Conservation (phyloP, 768 basidiomycete species). For the Naganishia antarctica region DNA sequence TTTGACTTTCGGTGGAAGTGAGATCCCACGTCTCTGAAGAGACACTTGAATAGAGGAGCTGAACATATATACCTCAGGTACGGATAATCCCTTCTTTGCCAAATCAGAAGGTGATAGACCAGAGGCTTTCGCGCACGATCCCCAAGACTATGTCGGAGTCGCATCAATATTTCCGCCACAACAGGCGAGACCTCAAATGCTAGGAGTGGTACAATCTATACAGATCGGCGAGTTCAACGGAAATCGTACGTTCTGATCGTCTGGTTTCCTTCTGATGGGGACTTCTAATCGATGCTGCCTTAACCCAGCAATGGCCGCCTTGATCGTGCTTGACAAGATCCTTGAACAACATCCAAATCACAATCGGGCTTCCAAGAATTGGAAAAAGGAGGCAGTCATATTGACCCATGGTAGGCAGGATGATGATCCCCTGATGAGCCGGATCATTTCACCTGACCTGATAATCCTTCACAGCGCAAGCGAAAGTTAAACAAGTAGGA, state of each 20-base stretch:
- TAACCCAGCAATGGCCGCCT: slow-evolving; percentile 66
- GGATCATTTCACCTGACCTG: no score
- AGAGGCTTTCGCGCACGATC: slow-evolving; percentile 42
- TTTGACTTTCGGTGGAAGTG: slow-evolving; percentile 77
- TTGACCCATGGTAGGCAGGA: slow-evolving; percentile 77
- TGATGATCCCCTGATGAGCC: slow-evolving; percentile 48
- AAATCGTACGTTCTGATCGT: slow-evolving; percentile 40
- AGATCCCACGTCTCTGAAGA: no score
- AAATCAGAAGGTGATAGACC: slow-evolving; percentile 31
- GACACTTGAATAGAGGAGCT: no score
- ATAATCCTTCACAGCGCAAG: slow-evolving; percentile 29
- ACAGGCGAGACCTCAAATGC: slow-evolving; percentile 44
- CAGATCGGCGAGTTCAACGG: slow-evolving; percentile 41
- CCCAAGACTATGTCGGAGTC: slow-evolving; percentile 35
- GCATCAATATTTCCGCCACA: slow-evolving; percentile 44
- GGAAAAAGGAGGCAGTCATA: slow-evolving; percentile 77
- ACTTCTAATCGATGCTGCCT: slow-evolving; percentile 1
- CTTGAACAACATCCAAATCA: slow-evolving; percentile 62
- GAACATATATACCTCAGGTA: no score
- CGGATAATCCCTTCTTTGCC: slow-evolving; percentile 45
- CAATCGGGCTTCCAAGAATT: slow-evolving; percentile 59
- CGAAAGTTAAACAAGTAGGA: slow-evolving; percentile 41
- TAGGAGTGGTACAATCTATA: slow-evolving; percentile 43
- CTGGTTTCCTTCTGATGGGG: neutral
- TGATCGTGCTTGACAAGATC: slow-evolving; percentile 80